Conservation (phyloP, 1,284 basidiomycete genomes). For the Leccinum colubrinum region DNA sequence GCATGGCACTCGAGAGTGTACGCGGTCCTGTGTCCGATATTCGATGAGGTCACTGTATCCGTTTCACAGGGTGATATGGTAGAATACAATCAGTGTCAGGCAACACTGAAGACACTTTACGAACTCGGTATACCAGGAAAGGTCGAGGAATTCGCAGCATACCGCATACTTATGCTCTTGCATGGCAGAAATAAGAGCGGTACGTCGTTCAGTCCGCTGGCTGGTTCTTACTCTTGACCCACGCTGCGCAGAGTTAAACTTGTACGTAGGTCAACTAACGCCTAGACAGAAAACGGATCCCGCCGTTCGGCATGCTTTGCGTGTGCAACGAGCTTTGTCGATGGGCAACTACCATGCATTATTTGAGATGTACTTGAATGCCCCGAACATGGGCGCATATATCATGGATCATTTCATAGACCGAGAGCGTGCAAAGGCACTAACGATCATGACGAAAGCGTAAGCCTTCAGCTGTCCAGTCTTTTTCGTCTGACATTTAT, state of each 20-base stretch:
- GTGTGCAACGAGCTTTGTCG: slow-evolving; percentile 84
- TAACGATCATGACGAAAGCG: slow-evolving; percentile 92
- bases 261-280: slow-evolving; percentile 95
- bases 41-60: slow-evolving; percentile 14
- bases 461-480: slow-evolving; percentile 39
- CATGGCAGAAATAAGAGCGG: slow-evolving; percentile 95
- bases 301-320: slow-evolving; percentile 87
- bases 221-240: neutral
- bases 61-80: slow-evolving; percentile 85
- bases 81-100: slow-evolving; percentile 99
- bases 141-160: slow-evolving; percentile 94
- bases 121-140: slow-evolving; percentile 90
- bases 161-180: slow-evolving; percentile 94
- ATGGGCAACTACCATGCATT: slow-evolving; percentile 94
- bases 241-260: slow-evolving; percentile 76
- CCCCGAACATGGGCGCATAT: slow-evolving; percentile 97
- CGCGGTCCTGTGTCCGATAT: slow-evolving; percentile 28
- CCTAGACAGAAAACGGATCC: slow-evolving; percentile 78
- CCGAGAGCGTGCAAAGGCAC: slow-evolving; percentile 84
- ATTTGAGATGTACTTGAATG: slow-evolving; percentile 81
- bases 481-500: neutral
- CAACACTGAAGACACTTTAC: slow-evolving; percentile 87
- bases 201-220: slow-evolving; percentile 37
- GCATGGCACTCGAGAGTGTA: slow-evolving; percentile 94
- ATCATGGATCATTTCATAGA: slow-evolving; percentile 99